Conservation (phyloP, 2,329 filamentous ascomycete species). For the Capronia americana region DNA sequence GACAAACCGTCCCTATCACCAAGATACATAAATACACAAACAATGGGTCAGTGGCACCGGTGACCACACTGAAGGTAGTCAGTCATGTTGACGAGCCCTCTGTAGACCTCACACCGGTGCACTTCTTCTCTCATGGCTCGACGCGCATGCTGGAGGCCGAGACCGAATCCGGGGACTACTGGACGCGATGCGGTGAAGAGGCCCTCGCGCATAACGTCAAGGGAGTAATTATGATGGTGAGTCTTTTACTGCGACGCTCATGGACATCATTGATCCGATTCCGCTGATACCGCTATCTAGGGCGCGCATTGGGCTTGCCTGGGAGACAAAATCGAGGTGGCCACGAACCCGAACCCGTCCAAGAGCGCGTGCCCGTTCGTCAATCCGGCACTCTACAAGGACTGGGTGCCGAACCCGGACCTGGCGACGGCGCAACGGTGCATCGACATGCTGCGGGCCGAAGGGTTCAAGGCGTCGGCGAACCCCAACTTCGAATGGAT, state of each 20-base stretch:
- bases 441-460: conserved; percentile 56
- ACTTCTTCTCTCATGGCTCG: conserved; percentile 73
- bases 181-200: conserved; percentile 69
- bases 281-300: conserved; percentile 43
- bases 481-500: conserved; percentile 72
- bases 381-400: conserved; percentile 67
- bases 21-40: neutral
- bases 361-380: conserved; percentile 73
- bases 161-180: conserved; percentile 66
- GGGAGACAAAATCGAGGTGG: conserved; percentile 64
- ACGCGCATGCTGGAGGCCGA: conserved; percentile 75
- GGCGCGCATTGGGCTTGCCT: conserved; percentile 71
- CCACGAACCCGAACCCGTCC: conserved; percentile 64
- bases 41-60: neutral
- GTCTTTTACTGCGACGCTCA: conserved; percentile 1
- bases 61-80: neutral
- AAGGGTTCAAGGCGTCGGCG: conserved; percentile 61
- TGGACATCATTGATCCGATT: neutral
- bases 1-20: neutral
- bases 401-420: conserved; percentile 68
- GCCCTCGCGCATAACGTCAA: conserved; percentile 66
- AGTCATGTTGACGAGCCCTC: neutral
- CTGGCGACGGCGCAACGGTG: conserved; percentile 59
- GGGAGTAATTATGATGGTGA: conserved; percentile 70
- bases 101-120: conserved; percentile 58